These are phyloP conservation scores for Hypomontagnella submonticulosa DNA, from an alignment of 495 filamentous ascomycete species.

Conservation along the genomic window DNA sequence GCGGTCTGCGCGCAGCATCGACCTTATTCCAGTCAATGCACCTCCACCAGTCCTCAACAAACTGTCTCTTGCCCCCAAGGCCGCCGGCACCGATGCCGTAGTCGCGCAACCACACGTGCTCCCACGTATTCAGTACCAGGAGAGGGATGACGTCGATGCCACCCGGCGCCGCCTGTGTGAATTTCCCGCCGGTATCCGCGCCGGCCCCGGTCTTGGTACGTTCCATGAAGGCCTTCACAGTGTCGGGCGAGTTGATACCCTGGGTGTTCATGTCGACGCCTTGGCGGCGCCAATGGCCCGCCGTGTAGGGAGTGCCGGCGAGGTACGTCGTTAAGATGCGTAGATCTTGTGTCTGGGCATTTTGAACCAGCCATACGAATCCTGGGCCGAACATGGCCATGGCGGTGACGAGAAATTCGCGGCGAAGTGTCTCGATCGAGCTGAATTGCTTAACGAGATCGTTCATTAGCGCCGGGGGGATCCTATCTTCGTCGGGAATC, in stretches of 20 bases:
- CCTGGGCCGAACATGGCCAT: slow-evolving; percentile 94
- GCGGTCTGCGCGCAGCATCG: no score
- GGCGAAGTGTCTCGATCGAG: slow-evolving; percentile 80
- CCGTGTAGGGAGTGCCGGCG: slow-evolving; percentile 87
- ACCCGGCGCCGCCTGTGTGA: slow-evolving; percentile 66
- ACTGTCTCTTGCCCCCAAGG: slow-evolving; percentile 74
- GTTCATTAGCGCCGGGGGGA: slow-evolving; percentile 45
- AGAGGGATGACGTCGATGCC: slow-evolving; percentile 78
- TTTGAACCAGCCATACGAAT: slow-evolving; percentile 91
- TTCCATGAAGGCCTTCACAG: slow-evolving; percentile 30
- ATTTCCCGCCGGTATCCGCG: slow-evolving; percentile 50
- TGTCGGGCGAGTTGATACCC: slow-evolving; percentile 32
- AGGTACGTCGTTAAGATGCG: slow-evolving; percentile 89
- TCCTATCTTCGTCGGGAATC: slow-evolving; percentile 28
- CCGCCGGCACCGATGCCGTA: slow-evolving; percentile 69
- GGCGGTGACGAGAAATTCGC: slow-evolving; percentile 83
- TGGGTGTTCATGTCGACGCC: slow-evolving; percentile 81
- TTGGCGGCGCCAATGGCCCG: slow-evolving; percentile 84
- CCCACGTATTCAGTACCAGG: slow-evolving; percentile 94
- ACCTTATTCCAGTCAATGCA: slow-evolving; percentile 86
- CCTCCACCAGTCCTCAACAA: slow-evolving; percentile 86
- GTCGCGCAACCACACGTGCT: slow-evolving; percentile 91
- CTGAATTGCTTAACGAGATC: slow-evolving; percentile 74
- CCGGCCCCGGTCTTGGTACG: slow-evolving; percentile 52
- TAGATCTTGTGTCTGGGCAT: slow-evolving; percentile 57